Evolutionary conservation across 1,284 basidiomycete species (phyloP).

Genomic region (Marasmius fiardii): DNA sequence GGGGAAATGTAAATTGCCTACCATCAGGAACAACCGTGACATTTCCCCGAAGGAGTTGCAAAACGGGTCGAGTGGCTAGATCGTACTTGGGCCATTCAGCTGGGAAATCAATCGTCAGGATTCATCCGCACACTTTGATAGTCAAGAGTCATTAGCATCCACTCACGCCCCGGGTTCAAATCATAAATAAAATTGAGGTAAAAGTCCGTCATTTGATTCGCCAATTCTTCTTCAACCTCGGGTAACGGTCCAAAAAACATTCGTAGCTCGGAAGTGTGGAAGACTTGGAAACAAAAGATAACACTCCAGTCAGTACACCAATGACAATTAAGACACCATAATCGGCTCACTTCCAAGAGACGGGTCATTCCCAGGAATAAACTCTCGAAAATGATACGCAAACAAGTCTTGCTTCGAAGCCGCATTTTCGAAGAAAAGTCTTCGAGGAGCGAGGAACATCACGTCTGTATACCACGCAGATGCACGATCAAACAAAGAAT

Average conservation of each 20-base stretch:
- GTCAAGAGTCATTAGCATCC: background rate
- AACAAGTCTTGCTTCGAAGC: conserved; percentile 46
- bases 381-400: conserved; percentile 52
- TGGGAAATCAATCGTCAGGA: background rate
- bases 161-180: conserved; percentile 37
- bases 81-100: conserved; percentile 1
- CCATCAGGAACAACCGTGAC: background rate
- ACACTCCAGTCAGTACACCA: background rate
- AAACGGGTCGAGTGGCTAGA: background rate
- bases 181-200: conserved; percentile 54
- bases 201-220: conserved; percentile 45
- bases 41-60: conserved; percentile 1
- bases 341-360: conserved; percentile 35
- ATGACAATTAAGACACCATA: background rate
- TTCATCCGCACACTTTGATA: too few species aligned
- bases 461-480: conserved; percentile 54
- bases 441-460: conserved; percentile 49
- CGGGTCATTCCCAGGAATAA: conserved; percentile 46
- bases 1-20: background rate
- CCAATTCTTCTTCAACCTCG: conserved; percentile 38
- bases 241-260: conserved; percentile 46
- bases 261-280: conserved; percentile 46
- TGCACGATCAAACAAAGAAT: conserved; percentile 54
- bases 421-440: conserved; percentile 46
- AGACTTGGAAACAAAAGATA: conserved; percentile 28